These are phyloP conservation scores for Senecio squalidus DNA, from an alignment of 140 eudicot genomes.

Conservation along the genomic window DNA sequence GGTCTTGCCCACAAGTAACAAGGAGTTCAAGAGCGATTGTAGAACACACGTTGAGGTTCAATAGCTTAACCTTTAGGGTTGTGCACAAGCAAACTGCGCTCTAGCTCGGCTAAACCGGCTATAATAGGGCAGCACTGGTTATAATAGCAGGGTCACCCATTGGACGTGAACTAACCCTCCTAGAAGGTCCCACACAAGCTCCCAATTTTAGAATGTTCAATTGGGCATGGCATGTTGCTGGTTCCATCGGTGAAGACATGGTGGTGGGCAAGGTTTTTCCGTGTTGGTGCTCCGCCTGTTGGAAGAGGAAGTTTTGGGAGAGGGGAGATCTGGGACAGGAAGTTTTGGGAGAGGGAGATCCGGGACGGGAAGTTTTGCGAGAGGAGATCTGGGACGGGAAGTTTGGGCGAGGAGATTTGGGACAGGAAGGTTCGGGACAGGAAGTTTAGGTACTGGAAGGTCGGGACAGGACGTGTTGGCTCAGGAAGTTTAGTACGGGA, in stretches of 20 bases:
- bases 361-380: constrained; percentile 9
- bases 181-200: constrained; percentile 81
- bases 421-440: neutral
- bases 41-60: constrained; percentile 49
- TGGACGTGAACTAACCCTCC: constrained; percentile 74
- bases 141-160: constrained; percentile 59
- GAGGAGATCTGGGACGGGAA: constrained; percentile 14
- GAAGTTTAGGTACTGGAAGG: constrained; percentile 22
- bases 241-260: neutral
- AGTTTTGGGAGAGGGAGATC: constrained; percentile 29
- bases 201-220: constrained; percentile 74
- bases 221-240: constrained; percentile 56
- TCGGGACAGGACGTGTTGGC: too few species aligned
- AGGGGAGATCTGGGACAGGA: neutral
- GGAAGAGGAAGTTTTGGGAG: constrained; percentile 30
- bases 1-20: constrained; percentile 82
- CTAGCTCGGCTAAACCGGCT: constrained; percentile 63
- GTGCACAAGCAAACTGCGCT: constrained; percentile 91
- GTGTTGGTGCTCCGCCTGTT: constrained; percentile 29
- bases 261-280: constrained; percentile 36
- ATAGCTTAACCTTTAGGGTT: constrained; percentile 64
- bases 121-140: constrained; percentile 72
- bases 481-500: too few species aligned
- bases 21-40: constrained; percentile 80
- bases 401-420: neutral